Percentiles rank a stretch among this genome's conserved stretches.
These are phyloP conservation scores for Ophiosphaerella korrae DNA, from an alignment of 2,329 filamentous ascomycete genomes.

Conservation along the genomic window DNA sequence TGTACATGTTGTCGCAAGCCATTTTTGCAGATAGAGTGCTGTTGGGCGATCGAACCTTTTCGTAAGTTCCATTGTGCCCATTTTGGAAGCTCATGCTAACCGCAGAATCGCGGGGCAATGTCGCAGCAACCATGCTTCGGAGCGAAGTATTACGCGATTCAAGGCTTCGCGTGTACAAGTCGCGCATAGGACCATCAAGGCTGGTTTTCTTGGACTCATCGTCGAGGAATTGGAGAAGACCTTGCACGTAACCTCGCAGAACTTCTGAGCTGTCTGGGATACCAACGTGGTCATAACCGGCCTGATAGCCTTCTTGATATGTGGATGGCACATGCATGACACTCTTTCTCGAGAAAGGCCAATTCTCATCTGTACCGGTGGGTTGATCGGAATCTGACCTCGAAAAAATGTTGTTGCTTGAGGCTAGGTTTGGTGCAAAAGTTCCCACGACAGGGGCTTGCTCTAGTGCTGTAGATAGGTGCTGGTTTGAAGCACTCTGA, in stretches of 20 bases:
- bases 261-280: constrained; percentile 40
- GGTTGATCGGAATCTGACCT: constrained; percentile 22
- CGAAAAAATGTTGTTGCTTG: constrained; percentile 14
- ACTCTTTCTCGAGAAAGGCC: constrained; percentile 26
- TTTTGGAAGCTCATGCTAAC: constrained; percentile 33
- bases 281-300: constrained; percentile 42
- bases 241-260: constrained; percentile 42
- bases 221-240: constrained; percentile 35
- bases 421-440: constrained; percentile 10
- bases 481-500: constrained; percentile 12
- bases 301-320: constrained; percentile 48
- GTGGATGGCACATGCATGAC: constrained; percentile 34
- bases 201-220: constrained; percentile 31
- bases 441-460: constrained; percentile 8
- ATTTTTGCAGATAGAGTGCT: constrained; percentile 8
- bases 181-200: constrained; percentile 12
- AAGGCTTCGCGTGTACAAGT: constrained; percentile 9
- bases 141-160: constrained; percentile 31
- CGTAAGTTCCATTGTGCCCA: constrained; percentile 19
- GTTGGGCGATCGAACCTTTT: constrained; percentile 31
- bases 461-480: constrained; percentile 6
- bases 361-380: constrained; percentile 27
- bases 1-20: constrained; percentile 22
- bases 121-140: constrained; percentile 29
- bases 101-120: constrained; percentile 35